Percentiles rank a stretch among this genome's conserved stretches.
Conservation (phyloP, 108 stramenopile genomes). For the Cyclostephanos invisitatus region DNA sequence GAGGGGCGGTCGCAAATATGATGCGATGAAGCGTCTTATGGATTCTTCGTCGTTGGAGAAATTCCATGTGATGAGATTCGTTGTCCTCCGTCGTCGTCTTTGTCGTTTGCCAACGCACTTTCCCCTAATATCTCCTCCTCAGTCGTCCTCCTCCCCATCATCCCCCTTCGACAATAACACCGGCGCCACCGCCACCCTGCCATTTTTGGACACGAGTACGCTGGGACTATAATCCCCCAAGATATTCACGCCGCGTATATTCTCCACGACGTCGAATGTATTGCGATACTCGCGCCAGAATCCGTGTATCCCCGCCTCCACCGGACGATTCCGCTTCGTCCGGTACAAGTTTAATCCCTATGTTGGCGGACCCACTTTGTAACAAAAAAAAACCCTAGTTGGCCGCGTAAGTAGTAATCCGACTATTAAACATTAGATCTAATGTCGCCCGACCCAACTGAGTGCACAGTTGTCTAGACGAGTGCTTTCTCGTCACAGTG, state of each 20-base stretch:
- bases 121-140: neutral
- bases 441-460: too few relatives aligned
- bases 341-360: too few relatives aligned
- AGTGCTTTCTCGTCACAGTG: too few relatives aligned
- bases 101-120: too few relatives aligned
- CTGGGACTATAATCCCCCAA: slow-evolving; percentile 73
- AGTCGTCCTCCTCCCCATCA: neutral
- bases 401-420: too few relatives aligned
- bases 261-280: slow-evolving; percentile 70
- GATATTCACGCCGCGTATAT: slow-evolving; percentile 60
- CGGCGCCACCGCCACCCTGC: slow-evolving; percentile 75
- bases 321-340: slow-evolving; percentile 49
- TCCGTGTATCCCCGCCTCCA: slow-evolving; percentile 87
- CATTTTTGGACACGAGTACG: slow-evolving; percentile 64
- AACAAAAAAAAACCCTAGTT: too few relatives aligned
- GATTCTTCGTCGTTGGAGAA: slow-evolving; percentile 17
- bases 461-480: too few relatives aligned
- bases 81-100: too few relatives aligned
- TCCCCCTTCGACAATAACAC: slow-evolving; percentile 57
- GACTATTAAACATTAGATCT: too few relatives aligned
- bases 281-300: slow-evolving; percentile 89
- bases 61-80: neutral
- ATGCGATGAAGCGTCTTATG: slow-evolving; percentile 47
- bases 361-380: too few relatives aligned
- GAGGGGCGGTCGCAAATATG: slow-evolving; percentile 68